Evolutionary conservation across 305 asterid species (phyloP).

Genomic region (Fraxinus dipetala): DNA sequence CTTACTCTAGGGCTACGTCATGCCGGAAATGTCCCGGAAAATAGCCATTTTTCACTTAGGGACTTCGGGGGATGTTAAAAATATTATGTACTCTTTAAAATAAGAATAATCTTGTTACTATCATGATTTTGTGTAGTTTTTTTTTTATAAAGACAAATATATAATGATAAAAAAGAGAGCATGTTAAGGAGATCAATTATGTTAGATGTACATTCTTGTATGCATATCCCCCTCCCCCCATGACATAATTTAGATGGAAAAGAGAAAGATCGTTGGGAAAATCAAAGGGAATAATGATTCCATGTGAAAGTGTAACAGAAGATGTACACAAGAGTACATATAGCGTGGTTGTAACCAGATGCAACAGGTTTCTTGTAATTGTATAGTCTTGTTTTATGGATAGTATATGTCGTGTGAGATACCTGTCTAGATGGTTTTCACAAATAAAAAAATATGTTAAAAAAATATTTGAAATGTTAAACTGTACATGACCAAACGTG

Average conservation of each 20-base stretch:
- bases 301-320: too few relatives aligned
- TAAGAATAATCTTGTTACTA: conserved; percentile 18
- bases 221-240: too few relatives aligned
- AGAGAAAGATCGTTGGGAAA: too few relatives aligned
- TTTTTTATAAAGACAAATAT: not conserved
- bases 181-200: too few relatives aligned
- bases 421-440: not conserved
- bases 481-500: too few relatives aligned
- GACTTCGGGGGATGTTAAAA: conserved; percentile 48
- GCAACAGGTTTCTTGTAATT: not conserved
- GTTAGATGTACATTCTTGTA: too few relatives aligned
- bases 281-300: too few relatives aligned
- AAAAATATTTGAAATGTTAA: not conserved
- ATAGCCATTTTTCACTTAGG: conserved; percentile 56
- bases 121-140: not conserved
- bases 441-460: too few relatives aligned
- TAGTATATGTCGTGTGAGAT: not conserved
- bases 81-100: conserved; percentile 18
- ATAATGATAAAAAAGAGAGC: not conserved
- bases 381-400: not conserved
- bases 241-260: too few relatives aligned
- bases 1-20: conserved; percentile 92
- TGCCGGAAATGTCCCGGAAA: conserved; percentile 85
- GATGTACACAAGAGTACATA: too few relatives aligned
- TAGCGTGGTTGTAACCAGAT: too few relatives aligned